These are phyloP conservation scores for Mitragyna speciosa DNA, from an alignment of 257 asterid species.

Conservation along the genomic window DNA sequence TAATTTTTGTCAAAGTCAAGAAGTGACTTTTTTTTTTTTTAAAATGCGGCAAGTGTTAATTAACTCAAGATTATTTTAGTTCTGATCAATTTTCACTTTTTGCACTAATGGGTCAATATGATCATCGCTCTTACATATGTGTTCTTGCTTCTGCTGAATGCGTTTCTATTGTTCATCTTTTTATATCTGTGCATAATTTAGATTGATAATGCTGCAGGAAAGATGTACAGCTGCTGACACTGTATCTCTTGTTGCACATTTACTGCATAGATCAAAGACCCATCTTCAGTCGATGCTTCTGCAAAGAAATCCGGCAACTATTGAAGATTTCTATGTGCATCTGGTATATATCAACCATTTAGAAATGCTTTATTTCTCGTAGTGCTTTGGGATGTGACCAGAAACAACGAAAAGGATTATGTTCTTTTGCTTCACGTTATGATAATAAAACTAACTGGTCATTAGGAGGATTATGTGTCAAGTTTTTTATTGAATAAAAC, in stretches of 20 bases:
- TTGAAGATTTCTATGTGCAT: conserved; percentile 87
- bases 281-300: conserved; percentile 93
- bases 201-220: conserved; percentile 72
- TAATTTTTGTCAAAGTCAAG: neutral
- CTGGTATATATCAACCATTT: conserved; percentile 48
- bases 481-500: neutral
- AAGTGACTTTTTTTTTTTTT: neutral
- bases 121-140: neutral
- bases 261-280: conserved; percentile 84
- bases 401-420: neutral
- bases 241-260: conserved; percentile 82
- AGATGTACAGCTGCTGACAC: conserved; percentile 98
- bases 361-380: neutral
- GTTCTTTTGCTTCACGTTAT: neutral
- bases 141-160: neutral
- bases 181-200: conserved; percentile 20
- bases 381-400: neutral
- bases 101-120: too few relatives aligned
- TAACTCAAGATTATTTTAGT: too few relatives aligned
- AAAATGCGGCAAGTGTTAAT: too few relatives aligned
- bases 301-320: conserved; percentile 64
- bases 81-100: neutral
- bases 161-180: conserved; percentile 8
- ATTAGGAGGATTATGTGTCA: neutral
- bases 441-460: too few relatives aligned